phyloP scores from a whole-genome alignment of 148 eudicot species.

The Chenopodium suecicum region DNA sequence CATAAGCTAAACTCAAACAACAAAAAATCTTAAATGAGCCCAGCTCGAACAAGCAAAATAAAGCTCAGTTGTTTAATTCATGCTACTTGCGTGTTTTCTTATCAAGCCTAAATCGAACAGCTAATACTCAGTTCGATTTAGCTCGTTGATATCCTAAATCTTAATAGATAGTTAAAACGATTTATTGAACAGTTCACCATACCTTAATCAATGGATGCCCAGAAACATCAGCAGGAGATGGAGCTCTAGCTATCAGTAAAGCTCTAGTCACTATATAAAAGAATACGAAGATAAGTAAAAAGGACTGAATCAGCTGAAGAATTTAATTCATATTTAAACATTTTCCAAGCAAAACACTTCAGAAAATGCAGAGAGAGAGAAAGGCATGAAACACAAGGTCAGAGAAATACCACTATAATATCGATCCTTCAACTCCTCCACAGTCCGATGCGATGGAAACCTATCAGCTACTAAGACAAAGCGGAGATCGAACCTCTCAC shows the following conservation, averaged over 20 bases:
- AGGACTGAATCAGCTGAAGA: not conserved
- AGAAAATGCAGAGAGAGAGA: not conserved
- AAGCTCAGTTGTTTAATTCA: no score
- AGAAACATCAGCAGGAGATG: constrained; percentile 70
- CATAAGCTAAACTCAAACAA: no score
- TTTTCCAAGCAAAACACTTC: not conserved
- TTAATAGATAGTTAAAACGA: not conserved
- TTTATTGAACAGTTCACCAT: not conserved
- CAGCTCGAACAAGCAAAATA: no score
- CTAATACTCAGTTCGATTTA: no score
- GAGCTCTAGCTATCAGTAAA: constrained; percentile 74
- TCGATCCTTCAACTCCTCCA: constrained; percentile 90
- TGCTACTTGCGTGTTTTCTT: no score
- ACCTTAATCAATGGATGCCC: constrained; percentile 88
- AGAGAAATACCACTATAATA: constrained; percentile 68
- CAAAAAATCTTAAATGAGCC: no score
- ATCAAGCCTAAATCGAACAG: no score
- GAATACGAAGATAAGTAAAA: constrained; percentile 18
- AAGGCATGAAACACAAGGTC: not conserved
- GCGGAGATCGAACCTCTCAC: constrained; percentile 81
- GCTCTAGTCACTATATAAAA: constrained; percentile 55
- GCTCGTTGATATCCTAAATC: no score
- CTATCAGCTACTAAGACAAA: constrained; percentile 81
- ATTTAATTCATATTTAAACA: not conserved
- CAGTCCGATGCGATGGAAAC: constrained; percentile 65